Evolutionary conservation across 2,329 filamentous ascomycete genomes (phyloP).

Genomic region (Graphilbum sp.): DNA sequence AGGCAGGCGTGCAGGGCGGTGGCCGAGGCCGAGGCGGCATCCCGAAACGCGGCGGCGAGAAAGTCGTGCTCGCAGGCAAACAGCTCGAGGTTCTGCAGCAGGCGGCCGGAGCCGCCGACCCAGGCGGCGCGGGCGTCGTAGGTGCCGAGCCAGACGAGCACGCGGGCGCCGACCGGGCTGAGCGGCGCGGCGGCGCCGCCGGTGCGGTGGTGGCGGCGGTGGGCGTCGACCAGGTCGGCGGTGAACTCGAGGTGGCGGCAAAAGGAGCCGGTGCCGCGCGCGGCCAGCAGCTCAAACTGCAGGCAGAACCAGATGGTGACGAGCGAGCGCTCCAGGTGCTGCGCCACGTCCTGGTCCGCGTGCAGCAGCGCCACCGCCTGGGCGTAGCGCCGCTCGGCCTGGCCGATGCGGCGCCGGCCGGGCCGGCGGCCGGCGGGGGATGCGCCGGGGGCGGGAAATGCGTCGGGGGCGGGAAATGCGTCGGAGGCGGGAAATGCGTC

Average conservation of each 20-base stretch:
- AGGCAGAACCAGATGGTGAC: constrained; percentile 3
- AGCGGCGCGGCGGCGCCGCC: background rate
- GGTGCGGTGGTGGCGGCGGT: constrained; percentile 1
- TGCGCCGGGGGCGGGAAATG: no score
- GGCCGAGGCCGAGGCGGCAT: background rate
- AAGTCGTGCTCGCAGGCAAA: constrained; percentile 1
- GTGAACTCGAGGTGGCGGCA: constrained; percentile 3
- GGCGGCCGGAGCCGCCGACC: constrained; percentile 2
- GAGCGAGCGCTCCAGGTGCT: constrained; percentile 3
- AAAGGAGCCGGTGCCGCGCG: constrained; percentile 1
- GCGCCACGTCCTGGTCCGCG: constrained; percentile 2
- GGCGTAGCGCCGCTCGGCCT: constrained; percentile 1
- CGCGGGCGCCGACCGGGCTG: constrained; percentile 1
- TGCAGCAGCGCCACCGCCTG: constrained; percentile 1
- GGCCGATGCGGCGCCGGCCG: background rate
- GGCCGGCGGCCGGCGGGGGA: no score
- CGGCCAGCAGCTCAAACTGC: constrained; percentile 4
- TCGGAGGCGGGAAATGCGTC: no score
- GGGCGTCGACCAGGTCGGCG: constrained; percentile 4
- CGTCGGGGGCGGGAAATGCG: no score
- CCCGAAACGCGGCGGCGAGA: background rate
- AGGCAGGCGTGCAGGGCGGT: constrained; percentile 1
- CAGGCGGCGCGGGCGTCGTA: constrained; percentile 2
- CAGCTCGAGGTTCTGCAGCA: constrained; percentile 4
- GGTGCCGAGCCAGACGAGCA: constrained; percentile 4